A percentile compares a stretch with the other conserved stretches of the same genome.
phyloP scores from a whole-genome alignment of 768 basidiomycete genomes.

The Lentinus brumalis region DNA sequence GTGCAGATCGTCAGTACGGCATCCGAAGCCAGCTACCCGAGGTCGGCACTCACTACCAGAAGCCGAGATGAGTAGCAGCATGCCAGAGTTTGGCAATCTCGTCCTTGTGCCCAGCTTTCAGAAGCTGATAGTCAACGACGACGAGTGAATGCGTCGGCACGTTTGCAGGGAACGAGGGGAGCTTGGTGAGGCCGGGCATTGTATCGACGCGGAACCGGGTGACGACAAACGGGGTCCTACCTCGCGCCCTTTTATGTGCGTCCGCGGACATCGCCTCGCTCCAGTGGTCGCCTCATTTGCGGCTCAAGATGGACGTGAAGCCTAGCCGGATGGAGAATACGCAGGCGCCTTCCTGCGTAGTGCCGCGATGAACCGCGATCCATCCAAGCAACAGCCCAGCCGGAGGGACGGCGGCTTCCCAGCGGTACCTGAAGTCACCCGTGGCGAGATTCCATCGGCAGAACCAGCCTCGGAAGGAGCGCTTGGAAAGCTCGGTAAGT shows the following conservation, averaged over 20 bases:
- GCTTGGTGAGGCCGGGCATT: constrained; percentile 32
- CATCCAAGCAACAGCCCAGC: neutral
- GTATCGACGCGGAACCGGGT: constrained; percentile 22
- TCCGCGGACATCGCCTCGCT: constrained; percentile 3
- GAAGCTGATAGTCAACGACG: constrained; percentile 54
- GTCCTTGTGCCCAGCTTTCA: constrained; percentile 40
- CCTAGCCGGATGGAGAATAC: constrained; percentile 18
- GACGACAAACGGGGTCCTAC: neutral
- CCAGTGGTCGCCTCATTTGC: constrained; percentile 3
- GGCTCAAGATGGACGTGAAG: constrained; percentile 12
- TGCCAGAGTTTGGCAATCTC: constrained; percentile 58
- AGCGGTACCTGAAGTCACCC: constrained; percentile 9
- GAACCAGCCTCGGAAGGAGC: constrained; percentile 1
- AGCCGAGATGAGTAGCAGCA: constrained; percentile 59
- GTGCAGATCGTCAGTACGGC: neutral
- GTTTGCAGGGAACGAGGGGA: constrained; percentile 51
- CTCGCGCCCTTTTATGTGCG: constrained; percentile 11
- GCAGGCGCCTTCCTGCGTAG: constrained; percentile 9
- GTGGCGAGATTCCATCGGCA: constrained; percentile 13
- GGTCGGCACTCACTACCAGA: constrained; percentile 61
- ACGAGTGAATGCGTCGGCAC: constrained; percentile 56
- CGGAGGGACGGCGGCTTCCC: constrained; percentile 7
- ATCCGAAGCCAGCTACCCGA: neutral
- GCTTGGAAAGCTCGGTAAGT: constrained; percentile 3
- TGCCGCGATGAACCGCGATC: constrained; percentile 15